Base-by-base conservation (phyloP, 768 basidiomycete genomes). In the Boletus reticuloceps region DNA sequence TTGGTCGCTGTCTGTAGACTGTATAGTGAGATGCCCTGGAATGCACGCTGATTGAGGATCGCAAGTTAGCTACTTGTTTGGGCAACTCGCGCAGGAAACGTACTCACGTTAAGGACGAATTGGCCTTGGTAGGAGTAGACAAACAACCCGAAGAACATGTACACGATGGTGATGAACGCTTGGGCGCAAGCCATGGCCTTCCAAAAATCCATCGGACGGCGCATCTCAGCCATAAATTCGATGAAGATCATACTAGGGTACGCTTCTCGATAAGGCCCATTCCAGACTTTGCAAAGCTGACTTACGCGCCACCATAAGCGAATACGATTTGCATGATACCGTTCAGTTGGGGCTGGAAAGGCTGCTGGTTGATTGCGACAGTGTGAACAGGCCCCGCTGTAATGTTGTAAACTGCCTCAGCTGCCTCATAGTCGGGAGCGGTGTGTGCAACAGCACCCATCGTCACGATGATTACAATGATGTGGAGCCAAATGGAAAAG, bases 261-360 rank as follows among this genome's bases (percentile, higher is more conserved):
- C 78, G 72, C 74, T 29, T 25, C n/a, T 13, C 71, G 11, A 37
- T 48, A 16, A 48, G 22, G 9, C 22, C 3, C 20, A 27, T 11
- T 20, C 14, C 10, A 27, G 42, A 42, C 31, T 16, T 12, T 17
- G 13, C 22, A 20, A 51, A 3, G 22, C 16, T 14, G 20, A 61
- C 72, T 59, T 51, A 71, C 67, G 69, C 58, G 61, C 73, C 82
- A 49, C 83, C 81, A 47, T 84, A 84, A 3, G 83, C 80, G 56
- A 79, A 83, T 3, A 83, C 80, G 71, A 84, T 84, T 47, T 85
- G 79, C 82, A 85, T 83, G 58, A 85, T 81, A 43, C 83, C 84
- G 48, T 82, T 80, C 1, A 86, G 75, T 72, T 84, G 63, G 5
- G 37, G 3, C 17, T 65, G 54, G 34, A 72, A 62, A 27, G 66